phyloP scores from a whole-genome alignment of 345 rosid species.

The Linum trigynum region DNA sequence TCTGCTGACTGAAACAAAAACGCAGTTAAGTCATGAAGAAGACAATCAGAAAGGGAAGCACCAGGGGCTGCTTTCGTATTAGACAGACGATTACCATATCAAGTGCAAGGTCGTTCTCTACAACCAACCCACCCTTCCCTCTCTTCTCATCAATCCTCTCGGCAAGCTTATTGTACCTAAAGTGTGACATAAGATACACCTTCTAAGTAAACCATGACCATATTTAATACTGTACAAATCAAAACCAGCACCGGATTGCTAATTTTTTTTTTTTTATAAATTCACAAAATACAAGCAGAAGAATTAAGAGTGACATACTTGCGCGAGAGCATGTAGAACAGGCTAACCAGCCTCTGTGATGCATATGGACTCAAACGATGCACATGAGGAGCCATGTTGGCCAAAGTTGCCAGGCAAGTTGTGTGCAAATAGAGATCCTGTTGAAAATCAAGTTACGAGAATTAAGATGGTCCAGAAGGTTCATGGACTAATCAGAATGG shows the following conservation, averaged over 20 bases:
- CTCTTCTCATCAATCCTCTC: conserved; percentile 53
- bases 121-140: conserved; percentile 41
- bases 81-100: conserved; percentile 46
- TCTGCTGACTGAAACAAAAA: conserved; percentile 59
- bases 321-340: conserved; percentile 90
- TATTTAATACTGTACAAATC: conserved; percentile 3
- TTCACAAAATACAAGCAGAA: not conserved
- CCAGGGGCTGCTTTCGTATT: not conserved
- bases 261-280: too few relatives aligned
- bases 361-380: conserved; percentile 95
- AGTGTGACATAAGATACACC: conserved; percentile 9
- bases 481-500: not conserved
- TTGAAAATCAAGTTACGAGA: not conserved
- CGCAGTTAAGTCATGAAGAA: not conserved
- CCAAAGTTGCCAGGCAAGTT: conserved; percentile 90
- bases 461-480: too few relatives aligned
- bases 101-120: conserved; percentile 47
- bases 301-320: conserved; percentile 42
- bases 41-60: conserved; percentile 5
- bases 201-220: not conserved
- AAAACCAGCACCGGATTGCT: conserved; percentile 1
- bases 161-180: conserved; percentile 81
- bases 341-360: conserved; percentile 94
- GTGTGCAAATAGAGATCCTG: conserved; percentile 99
- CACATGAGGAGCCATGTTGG: conserved; percentile 98